Conservation (phyloP, 345 rosid species). For the Nasturtium officinale region DNA sequence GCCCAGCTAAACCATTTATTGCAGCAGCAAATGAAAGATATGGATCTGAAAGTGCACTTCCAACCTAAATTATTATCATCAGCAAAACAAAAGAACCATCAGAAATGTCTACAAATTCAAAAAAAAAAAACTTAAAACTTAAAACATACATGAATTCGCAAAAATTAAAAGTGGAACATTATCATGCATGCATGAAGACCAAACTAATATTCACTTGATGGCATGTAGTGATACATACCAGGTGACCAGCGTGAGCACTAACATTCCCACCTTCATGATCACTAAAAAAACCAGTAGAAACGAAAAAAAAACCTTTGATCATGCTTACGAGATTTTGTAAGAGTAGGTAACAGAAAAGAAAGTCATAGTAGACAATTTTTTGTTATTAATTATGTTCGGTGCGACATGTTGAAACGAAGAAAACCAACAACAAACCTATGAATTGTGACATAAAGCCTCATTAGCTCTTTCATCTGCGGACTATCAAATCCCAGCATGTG, state of each 20-base stretch:
- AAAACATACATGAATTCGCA: neutral
- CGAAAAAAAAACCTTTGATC: neutral
- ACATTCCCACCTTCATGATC: constrained; percentile 99
- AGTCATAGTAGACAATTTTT: neutral
- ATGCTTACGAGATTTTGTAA: neutral
- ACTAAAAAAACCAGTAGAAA: constrained; percentile 47
- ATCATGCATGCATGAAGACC: constrained; percentile 19
- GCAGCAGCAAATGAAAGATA: constrained; percentile 96
- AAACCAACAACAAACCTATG: constrained; percentile 63
- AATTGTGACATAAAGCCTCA: constrained; percentile 95
- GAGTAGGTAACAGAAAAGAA: neutral
- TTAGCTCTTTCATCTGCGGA: constrained; percentile 86
- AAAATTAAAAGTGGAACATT: constrained; percentile 3
- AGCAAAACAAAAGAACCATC: constrained; percentile 10
- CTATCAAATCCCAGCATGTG: constrained; percentile 86
- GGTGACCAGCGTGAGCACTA: constrained; percentile 94
- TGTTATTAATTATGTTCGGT: neutral
- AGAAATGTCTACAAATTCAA: constrained; percentile 18
- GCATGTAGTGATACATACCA: constrained; percentile 55
- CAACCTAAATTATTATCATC: constrained; percentile 57
- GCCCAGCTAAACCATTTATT: constrained; percentile 97
- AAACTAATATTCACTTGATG: neutral
- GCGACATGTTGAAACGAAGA: constrained; percentile 9
- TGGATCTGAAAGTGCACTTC: constrained; percentile 93
- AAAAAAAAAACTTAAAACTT: neutral